phyloP scores from a whole-genome alignment of 441 rosid species.

The Mallotus japonicus region DNA sequence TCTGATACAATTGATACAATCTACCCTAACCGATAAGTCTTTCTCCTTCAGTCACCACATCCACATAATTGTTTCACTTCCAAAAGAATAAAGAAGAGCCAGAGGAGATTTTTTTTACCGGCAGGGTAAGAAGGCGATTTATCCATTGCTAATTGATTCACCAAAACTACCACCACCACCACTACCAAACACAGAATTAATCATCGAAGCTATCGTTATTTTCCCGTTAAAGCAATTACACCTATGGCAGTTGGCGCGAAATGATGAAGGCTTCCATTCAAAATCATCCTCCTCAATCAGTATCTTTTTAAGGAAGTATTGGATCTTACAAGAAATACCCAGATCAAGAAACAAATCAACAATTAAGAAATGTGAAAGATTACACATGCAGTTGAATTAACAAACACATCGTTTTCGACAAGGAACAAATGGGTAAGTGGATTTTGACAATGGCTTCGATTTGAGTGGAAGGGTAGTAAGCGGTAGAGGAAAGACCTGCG shows the following conservation, averaged over 20 bases:
- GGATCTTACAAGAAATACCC: slow-evolving; percentile 38
- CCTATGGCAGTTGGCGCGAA: slow-evolving; percentile 60
- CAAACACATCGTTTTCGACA: no score
- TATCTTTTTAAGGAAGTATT: slow-evolving; percentile 50
- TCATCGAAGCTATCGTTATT: slow-evolving; percentile 78
- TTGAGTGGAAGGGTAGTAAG: slow-evolving; percentile 58
- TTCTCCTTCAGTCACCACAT: no score
- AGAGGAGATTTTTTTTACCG: slow-evolving; percentile 37
- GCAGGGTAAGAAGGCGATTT: slow-evolving; percentile 64
- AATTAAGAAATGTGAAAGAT: background rate
- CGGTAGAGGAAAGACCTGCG: slow-evolving; percentile 24
- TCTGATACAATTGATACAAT: slow-evolving; percentile 73
- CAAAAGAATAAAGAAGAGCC: background rate
- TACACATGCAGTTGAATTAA: background rate
- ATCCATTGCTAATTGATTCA: slow-evolving; percentile 49
- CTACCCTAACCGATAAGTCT: slow-evolving; percentile 52
- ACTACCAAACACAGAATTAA: slow-evolving; percentile 48
- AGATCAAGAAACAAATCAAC: background rate
- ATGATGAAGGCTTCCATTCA: slow-evolving; percentile 58
- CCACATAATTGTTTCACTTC: no score
- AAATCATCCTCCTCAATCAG: slow-evolving; percentile 42
- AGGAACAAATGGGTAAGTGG: no score
- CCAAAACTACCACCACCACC: slow-evolving; percentile 38
- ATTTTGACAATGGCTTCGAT: slow-evolving; percentile 66
- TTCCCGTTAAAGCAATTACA: slow-evolving; percentile 90